Base-by-base conservation (phyloP, 768 basidiomycete genomes). In the Rhizopogon vesiculosus region DNA sequence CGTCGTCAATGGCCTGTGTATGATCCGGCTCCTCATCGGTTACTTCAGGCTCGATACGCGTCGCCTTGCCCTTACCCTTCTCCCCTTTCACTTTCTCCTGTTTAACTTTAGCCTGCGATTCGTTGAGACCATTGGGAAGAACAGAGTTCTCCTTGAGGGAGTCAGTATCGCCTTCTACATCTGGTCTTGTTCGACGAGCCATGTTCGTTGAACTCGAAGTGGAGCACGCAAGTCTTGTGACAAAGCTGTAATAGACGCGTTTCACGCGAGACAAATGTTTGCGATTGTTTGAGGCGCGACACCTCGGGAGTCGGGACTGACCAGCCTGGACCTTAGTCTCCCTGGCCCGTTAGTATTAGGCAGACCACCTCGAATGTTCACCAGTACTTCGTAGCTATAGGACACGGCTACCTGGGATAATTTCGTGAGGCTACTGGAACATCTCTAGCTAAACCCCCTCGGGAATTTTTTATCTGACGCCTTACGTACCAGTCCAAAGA, bases 141-240 rank as follows among this genome's bases (percentile, higher is more conserved):
- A 22, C 54, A 19, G 63, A 57, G 43, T 71, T 74, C 53, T 71
- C 73, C 46, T 72, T 69, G 51, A 67, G 61, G 7, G 73, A 64
- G 60, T 64, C 69, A 2, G 55, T 54, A 16, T 59, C 67, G 39
- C 59, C 56, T 8, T 35, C 16, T 19, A 25, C 53, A 8, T 59
- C 31, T 52, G 59, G 44, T 31, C 69, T 67, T 31, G 72, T 58
- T 18, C 65, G 70, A 55, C 67, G 69, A 45, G 62, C 2, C 69
- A 70, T 72, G 8, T 51, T 51, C 12, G 55, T 52, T 55, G 51
- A 43, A 19, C 46, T 38, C 38, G 22, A 38, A 18, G 4, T 19
- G 31, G 41, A 41, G 29, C 18, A 48, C 45, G 42, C 40, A 42
- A 39, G 31, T 28, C 13, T 52, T 31, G 29, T 33, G 29, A 49